phyloP scores from a whole-genome alignment of 2,329 filamentous ascomycete species.

The Colletotrichum sp. region DNA sequence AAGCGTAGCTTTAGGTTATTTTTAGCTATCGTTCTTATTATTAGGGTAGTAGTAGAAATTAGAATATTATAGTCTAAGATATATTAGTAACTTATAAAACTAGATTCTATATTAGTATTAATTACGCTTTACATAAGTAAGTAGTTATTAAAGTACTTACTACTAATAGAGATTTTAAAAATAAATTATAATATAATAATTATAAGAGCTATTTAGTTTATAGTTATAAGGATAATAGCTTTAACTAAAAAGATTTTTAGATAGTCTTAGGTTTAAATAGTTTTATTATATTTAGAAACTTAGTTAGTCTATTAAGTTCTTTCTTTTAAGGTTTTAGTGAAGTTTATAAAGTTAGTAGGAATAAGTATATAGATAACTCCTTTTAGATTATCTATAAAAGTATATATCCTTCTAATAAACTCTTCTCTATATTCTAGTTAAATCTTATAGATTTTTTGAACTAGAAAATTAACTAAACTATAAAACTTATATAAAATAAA shows the following conservation, averaged over 20 bases:
- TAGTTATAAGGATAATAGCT: background rate
- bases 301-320: background rate
- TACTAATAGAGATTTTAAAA: background rate
- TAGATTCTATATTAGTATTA: background rate
- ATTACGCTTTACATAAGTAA: background rate
- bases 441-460: background rate
- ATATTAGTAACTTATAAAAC: background rate
- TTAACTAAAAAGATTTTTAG: background rate
- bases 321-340: background rate
- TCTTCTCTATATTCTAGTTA: background rate
- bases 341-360: background rate
- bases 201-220: background rate
- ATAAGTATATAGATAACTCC: background rate
- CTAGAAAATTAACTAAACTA: background rate
- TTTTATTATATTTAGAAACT: background rate
- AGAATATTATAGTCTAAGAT: background rate
- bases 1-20: background rate
- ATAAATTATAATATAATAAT: background rate
- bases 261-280: background rate
- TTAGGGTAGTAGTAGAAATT: background rate
- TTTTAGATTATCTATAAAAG: background rate
- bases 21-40: background rate
- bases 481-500: background rate
- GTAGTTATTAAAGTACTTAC: background rate
- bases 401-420: background rate